Evolutionary conservation across 345 rosid species (phyloP).

Genomic region (Populus simonii): DNA sequence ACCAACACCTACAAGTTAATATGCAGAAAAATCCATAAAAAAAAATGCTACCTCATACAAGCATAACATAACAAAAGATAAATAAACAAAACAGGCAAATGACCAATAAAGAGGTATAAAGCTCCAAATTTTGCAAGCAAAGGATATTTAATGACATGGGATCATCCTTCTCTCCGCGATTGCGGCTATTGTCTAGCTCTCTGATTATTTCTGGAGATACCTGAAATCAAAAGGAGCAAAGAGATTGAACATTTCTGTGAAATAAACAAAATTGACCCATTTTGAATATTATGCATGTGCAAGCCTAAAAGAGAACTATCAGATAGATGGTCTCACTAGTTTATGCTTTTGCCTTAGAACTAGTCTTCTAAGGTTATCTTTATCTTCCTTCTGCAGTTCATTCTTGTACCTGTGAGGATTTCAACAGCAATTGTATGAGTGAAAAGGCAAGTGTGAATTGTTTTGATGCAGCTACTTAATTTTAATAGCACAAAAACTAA

Average conservation of each 20-base stretch:
- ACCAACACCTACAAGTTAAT: not conserved
- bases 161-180: constrained; percentile 88
- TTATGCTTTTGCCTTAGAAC: constrained; percentile 69
- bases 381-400: constrained; percentile 75
- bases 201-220: constrained; percentile 79
- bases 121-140: constrained; percentile 14
- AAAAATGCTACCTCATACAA: not conserved
- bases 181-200: constrained; percentile 74
- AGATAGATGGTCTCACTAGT: constrained; percentile 44
- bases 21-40: not conserved
- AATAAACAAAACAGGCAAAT: not conserved
- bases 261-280: not conserved
- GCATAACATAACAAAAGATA: not conserved
- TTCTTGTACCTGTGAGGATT: constrained; percentile 69
- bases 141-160: constrained; percentile 75
- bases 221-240: constrained; percentile 31
- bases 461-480: not conserved
- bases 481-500: not conserved
- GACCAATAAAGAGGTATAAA: not conserved
- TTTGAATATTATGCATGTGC: not conserved
- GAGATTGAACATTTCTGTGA: not conserved
- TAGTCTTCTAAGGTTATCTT: constrained; percentile 60
- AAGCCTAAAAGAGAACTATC: not conserved
- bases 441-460: not conserved
- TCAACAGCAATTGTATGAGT: not conserved